Percentiles rank a stretch among this genome's conserved stretches.
Evolutionary conservation across 495 filamentous ascomycete genomes (phyloP).

Genomic region (Hypoxylon subgilvum): DNA sequence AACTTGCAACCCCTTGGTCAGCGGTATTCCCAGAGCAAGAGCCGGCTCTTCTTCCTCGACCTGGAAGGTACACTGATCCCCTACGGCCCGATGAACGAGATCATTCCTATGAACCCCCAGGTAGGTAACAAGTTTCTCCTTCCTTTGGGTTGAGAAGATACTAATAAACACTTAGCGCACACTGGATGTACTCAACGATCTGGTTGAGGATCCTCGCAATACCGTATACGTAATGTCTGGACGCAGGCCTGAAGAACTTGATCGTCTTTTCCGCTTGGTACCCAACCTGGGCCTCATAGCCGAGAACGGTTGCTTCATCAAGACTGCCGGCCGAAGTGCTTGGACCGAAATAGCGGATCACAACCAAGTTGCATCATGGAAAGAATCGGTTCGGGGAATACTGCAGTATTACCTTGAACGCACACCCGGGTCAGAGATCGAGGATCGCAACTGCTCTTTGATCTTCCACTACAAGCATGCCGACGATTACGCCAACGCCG

Average conservation of each 20-base stretch:
- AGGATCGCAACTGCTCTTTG: slow-evolving; percentile 83
- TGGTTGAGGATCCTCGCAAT: slow-evolving; percentile 77
- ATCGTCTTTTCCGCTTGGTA: slow-evolving; percentile 78
- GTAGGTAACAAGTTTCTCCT: too few relatives aligned
- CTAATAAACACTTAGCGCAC: too few relatives aligned
- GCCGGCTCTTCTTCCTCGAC: slow-evolving; percentile 84
- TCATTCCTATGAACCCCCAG: slow-evolving; percentile 82
- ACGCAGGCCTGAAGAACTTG: slow-evolving; percentile 83
- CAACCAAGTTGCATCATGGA: slow-evolving; percentile 72
- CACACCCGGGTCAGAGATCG: slow-evolving; percentile 82
- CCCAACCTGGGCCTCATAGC: slow-evolving; percentile 83
- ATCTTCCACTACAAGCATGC: slow-evolving; percentile 86
- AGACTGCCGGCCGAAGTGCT: slow-evolving; percentile 64
- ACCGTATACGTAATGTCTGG: slow-evolving; percentile 94
- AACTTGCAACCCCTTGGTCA: slow-evolving; percentile 67
- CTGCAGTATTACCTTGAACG: slow-evolving; percentile 87
- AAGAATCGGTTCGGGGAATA: slow-evolving; percentile 74
- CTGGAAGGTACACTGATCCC: slow-evolving; percentile 90
- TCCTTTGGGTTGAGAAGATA: too few relatives aligned
- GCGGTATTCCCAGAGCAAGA: slow-evolving; percentile 66
- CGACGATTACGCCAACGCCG: slow-evolving; percentile 73
- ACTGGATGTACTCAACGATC: slow-evolving; percentile 76
- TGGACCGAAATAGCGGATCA: slow-evolving; percentile 79
- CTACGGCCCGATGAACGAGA: slow-evolving; percentile 77
- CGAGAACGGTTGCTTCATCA: slow-evolving; percentile 90